Conservation (phyloP, 306 rosid species). For the Cucumis hystrix region DNA sequence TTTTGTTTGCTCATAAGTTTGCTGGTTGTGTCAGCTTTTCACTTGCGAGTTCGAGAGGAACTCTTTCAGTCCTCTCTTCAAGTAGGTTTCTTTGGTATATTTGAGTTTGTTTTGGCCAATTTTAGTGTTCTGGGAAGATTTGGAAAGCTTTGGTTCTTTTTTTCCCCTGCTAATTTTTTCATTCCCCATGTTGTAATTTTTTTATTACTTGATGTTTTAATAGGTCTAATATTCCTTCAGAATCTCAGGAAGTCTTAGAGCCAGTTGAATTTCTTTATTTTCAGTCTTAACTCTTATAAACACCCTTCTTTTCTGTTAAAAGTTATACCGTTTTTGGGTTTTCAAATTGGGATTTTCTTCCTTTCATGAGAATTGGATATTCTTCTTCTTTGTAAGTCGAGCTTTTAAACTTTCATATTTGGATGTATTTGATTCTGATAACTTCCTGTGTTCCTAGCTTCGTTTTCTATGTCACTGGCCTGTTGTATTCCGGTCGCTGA, state of each 20-base stretch:
- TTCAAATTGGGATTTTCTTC: not conserved
- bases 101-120: not conserved
- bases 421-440: conserved; percentile 1
- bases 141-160: not conserved
- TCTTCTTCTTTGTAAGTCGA: not conserved
- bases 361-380: not conserved
- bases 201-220: not conserved
- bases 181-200: not conserved
- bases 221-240: not conserved
- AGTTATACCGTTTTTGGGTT: not conserved
- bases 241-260: not conserved
- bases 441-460: not conserved
- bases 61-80: not conserved
- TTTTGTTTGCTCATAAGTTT: not conserved
- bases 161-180: not conserved
- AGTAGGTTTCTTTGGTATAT: not conserved
- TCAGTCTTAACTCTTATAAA: not conserved
- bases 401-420: not conserved
- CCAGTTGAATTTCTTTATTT: not conserved
- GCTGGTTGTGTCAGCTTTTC: not conserved
- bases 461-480: conserved; percentile 54
- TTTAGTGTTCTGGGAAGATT: not conserved
- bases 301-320: not conserved
- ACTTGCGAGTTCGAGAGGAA: not conserved
- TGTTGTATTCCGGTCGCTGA: conserved; percentile 83